A percentile compares a stretch with the other conserved stretches of the same genome.
Conservation (phyloP, 2,329 filamentous ascomycete species). For the Plenodomus tracheiphilus region DNA sequence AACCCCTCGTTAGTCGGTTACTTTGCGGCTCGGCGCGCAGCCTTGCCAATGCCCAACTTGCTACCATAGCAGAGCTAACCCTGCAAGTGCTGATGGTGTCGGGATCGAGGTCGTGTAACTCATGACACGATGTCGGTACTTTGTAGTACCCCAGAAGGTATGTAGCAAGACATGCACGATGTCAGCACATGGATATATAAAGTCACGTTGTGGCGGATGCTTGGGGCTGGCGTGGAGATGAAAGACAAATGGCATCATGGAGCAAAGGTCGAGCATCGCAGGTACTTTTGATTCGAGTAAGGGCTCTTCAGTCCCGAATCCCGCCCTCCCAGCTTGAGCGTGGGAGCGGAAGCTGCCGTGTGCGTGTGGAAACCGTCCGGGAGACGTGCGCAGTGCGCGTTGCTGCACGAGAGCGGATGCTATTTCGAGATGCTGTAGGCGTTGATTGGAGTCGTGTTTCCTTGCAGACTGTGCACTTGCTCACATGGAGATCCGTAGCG, state of each 20-base stretch:
- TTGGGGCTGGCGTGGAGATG: neutral
- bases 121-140: neutral
- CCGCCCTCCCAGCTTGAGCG: neutral
- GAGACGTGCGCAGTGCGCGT: neutral
- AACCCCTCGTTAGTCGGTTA: neutral
- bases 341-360: constrained; percentile 1
- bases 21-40: constrained; percentile 1
- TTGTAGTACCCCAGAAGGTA: neutral
- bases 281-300: neutral
- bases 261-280: constrained; percentile 1
- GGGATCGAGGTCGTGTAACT: constrained; percentile 9
- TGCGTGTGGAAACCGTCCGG: neutral
- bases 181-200: neutral
- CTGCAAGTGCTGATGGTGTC: constrained; percentile 2
- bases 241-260: constrained; percentile 1
- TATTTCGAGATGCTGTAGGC: neutral
- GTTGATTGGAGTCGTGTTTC: neutral
- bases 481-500: neutral
- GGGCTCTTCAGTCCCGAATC: neutral
- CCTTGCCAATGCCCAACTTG: neutral
- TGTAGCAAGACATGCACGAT: neutral
- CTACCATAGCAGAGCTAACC: constrained; percentile 2
- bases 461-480: neutral
- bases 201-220: neutral
- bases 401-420: neutral